A percentile compares a stretch with the other conserved stretches of the same genome.
These are phyloP conservation scores for Amanita muscaria DNA, from an alignment of 768 basidiomycete species.

Conservation along the genomic window DNA sequence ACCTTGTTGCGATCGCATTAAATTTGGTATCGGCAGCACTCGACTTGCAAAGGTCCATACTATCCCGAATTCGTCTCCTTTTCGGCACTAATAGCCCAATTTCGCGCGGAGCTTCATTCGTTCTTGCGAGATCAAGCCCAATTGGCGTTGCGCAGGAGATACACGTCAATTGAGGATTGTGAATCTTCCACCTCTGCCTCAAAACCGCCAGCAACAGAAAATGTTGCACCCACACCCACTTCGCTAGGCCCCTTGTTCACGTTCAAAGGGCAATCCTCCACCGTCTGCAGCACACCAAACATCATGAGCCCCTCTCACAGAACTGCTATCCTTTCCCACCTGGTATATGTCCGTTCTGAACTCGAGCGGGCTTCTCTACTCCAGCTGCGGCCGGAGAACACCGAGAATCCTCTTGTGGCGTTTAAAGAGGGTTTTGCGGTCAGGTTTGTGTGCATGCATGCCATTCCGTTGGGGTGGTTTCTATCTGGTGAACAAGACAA, in stretches of 20 bases:
- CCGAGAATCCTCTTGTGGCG: not conserved
- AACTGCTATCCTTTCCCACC: not conserved
- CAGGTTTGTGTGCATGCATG: slow-evolving; percentile 1
- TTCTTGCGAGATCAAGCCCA: slow-evolving; percentile 2
- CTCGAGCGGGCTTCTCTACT: not conserved
- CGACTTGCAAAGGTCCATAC: too few species aligned
- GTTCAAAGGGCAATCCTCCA: slow-evolving; percentile 5
- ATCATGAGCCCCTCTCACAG: not conserved
- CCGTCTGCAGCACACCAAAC: not conserved
- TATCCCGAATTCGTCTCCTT: not conserved
- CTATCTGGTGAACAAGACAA: not conserved
- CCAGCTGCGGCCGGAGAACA: not conserved
- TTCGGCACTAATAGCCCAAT: not conserved
- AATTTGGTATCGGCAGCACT: too few species aligned
- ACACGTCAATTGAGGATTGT: not conserved
- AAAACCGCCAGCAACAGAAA: not conserved
- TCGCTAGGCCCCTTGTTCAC: not conserved
- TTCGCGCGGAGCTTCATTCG: not conserved
- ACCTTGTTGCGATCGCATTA: too few species aligned
- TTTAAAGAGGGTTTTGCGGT: slow-evolving; percentile 1
- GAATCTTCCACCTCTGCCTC: not conserved
- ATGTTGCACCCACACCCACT: too few species aligned
- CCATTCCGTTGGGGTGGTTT: not conserved
- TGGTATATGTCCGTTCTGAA: not conserved
- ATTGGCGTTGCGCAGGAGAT: not conserved